Conservation (phyloP, 1,139 yeast species). For the Sugiyamaella grinbergsii region DNA sequence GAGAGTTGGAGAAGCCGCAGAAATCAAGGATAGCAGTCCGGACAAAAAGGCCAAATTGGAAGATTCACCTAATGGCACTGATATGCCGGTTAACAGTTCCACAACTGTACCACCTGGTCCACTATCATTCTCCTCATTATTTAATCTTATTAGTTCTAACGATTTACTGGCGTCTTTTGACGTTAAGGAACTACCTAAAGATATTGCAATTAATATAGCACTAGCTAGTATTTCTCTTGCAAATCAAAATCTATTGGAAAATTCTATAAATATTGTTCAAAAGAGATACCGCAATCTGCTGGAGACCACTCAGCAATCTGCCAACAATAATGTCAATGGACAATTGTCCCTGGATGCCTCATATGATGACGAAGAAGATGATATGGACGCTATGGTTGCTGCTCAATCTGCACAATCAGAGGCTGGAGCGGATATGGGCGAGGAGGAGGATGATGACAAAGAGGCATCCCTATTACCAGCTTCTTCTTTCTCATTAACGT, state of each 20-base stretch:
- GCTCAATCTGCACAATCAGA: slow-evolving; percentile 32
- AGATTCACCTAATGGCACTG: slow-evolving; percentile 13
- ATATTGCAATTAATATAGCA: slow-evolving; percentile 65
- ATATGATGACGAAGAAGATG: slow-evolving; percentile 33
- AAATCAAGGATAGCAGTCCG: slow-evolving; percentile 23
- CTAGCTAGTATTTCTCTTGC: slow-evolving; percentile 61
- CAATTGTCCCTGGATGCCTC: slow-evolving; percentile 33
- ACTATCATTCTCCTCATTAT: slow-evolving; percentile 45
- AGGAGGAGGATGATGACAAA: slow-evolving; percentile 30
- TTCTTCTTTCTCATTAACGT: slow-evolving; percentile 57
- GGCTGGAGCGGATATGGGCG: slow-evolving; percentile 28
- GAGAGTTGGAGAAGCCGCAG: slow-evolving; percentile 28
- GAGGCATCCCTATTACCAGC: slow-evolving; percentile 31
- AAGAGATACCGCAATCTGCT: slow-evolving; percentile 56
- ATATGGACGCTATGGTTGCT: slow-evolving; percentile 24
- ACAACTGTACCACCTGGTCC: slow-evolving; percentile 36
- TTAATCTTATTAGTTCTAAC: slow-evolving; percentile 61
- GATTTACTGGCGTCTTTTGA: slow-evolving; percentile 69
- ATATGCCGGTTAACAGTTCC: slow-evolving; percentile 33
- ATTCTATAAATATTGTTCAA: slow-evolving; percentile 67
- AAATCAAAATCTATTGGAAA: slow-evolving; percentile 56
- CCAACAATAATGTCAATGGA: slow-evolving; percentile 15
- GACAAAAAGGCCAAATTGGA: slow-evolving; percentile 33
- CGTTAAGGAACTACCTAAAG: slow-evolving; percentile 65
- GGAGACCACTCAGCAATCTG: slow-evolving; percentile 32